Conservation (phyloP, 768 basidiomycete genomes). For the Hypholoma sublateritium region DNA sequence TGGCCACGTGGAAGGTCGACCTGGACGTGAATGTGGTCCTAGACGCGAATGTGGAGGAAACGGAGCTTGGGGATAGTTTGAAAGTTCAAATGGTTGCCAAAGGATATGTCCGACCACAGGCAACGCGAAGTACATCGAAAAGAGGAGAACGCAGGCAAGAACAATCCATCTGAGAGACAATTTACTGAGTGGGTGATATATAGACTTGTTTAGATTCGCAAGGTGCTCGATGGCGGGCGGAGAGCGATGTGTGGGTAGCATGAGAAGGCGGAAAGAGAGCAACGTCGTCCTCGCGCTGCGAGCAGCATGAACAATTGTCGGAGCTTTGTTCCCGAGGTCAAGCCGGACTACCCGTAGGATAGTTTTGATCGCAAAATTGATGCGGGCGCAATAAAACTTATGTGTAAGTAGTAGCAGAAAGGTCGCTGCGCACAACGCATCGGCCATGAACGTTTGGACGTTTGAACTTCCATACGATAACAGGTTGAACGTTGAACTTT, state of each 20-base stretch:
- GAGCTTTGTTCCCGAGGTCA: too few relatives aligned
- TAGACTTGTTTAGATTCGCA: neutral
- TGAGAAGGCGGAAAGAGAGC: neutral
- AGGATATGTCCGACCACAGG: neutral
- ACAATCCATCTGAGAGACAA: neutral
- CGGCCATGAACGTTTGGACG: too few relatives aligned
- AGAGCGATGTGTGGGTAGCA: slow-evolving; percentile 2
- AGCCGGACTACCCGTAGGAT: too few relatives aligned
- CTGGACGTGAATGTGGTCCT: neutral
- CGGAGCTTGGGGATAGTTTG: too few relatives aligned
- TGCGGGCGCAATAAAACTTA: too few relatives aligned
- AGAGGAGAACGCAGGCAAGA: neutral
- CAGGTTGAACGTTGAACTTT: too few relatives aligned
- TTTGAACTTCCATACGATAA: too few relatives aligned
- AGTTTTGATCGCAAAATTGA: too few relatives aligned
- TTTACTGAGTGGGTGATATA: neutral
- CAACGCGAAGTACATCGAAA: neutral
- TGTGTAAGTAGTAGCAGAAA: too few relatives aligned
- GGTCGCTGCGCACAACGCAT: too few relatives aligned
- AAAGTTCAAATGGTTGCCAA: neutral
- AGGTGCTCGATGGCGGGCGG: slow-evolving; percentile 2
- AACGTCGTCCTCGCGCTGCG: too few relatives aligned
- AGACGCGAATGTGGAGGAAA: neutral
- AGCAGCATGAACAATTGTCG: too few relatives aligned
- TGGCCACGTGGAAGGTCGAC: neutral